phyloP scores from a whole-genome alignment of 2,329 filamentous ascomycete genomes.

The Zarea fungicola region DNA sequence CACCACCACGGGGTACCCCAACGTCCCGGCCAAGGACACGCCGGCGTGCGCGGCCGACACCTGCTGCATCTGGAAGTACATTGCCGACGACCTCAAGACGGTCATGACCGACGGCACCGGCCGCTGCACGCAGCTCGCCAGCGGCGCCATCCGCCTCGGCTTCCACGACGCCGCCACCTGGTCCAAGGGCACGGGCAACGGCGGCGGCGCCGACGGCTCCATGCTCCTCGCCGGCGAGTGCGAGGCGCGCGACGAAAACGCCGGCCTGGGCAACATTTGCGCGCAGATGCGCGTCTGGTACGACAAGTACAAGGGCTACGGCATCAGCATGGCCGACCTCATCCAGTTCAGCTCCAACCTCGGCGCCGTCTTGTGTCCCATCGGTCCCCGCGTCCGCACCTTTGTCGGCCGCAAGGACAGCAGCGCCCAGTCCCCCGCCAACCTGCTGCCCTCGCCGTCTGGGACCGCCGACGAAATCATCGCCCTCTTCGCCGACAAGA shows the following conservation, averaged over 20 bases:
- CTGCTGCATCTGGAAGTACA: conserved; percentile 37
- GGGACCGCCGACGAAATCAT: conserved; percentile 38
- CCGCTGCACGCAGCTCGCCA: conserved; percentile 35
- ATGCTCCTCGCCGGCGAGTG: conserved; percentile 34
- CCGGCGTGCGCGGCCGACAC: conserved; percentile 27
- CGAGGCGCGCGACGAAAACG: conserved; percentile 34
- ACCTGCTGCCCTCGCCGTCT: conserved; percentile 37
- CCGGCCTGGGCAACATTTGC: conserved; percentile 39
- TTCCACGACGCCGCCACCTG: conserved; percentile 42
- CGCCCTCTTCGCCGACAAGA: conserved; percentile 44
- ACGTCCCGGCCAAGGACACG: conserved; percentile 16
- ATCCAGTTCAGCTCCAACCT: conserved; percentile 45
- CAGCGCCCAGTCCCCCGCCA: conserved; percentile 29
- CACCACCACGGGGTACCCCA: conserved; percentile 15
- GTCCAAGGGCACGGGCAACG: conserved; percentile 27
- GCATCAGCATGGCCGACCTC: conserved; percentile 46
- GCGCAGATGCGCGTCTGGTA: conserved; percentile 31
- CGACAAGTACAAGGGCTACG: conserved; percentile 31
- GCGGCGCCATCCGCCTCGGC: conserved; percentile 36
- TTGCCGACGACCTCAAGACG: conserved; percentile 30
- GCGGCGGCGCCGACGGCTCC: conserved; percentile 40
- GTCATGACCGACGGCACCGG: conserved; percentile 28
- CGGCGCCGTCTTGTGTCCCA: conserved; percentile 39
- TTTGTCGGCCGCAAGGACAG: conserved; percentile 46
- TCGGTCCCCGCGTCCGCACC: conserved; percentile 39